Percentiles rank a stretch among this genome's conserved stretches.
Conservation (phyloP, 2,329 filamentous ascomycete species). For the Gaeumannomyces tritici region DNA sequence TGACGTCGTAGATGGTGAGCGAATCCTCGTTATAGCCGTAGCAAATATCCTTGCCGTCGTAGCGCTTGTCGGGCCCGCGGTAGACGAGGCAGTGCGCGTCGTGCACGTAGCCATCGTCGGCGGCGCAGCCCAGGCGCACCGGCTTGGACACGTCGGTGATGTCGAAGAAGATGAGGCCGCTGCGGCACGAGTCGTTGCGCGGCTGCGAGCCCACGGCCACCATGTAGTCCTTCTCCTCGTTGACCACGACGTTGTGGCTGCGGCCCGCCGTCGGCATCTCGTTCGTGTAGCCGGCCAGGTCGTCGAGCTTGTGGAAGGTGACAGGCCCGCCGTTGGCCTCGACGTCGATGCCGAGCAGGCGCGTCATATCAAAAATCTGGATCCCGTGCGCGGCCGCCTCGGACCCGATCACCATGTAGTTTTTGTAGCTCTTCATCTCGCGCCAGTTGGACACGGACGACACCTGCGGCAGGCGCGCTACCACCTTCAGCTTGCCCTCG, state of each 20-base stretch:
- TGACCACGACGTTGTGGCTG: conserved; percentile 4
- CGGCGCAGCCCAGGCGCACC: conserved; percentile 41
- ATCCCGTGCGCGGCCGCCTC: conserved; percentile 42
- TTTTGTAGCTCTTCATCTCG: conserved; percentile 35
- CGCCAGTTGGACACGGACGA: conserved; percentile 28
- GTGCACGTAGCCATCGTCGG: conserved; percentile 48
- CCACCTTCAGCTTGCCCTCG: conserved; percentile 39
- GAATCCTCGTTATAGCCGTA: conserved; percentile 46
- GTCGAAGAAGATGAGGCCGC: conserved; percentile 50
- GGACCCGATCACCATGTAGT: conserved; percentile 26
- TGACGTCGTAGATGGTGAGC: conserved; percentile 37
- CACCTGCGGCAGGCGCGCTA: conserved; percentile 41
- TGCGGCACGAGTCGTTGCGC: conserved; percentile 32
- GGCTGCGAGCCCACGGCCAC: conserved; percentile 31
- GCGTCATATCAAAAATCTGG: conserved; percentile 54
- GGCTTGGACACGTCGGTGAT: conserved; percentile 42
- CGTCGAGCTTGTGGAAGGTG: not conserved
- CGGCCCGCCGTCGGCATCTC: not conserved
- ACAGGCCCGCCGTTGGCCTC: conserved; percentile 24
- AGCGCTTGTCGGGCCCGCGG: conserved; percentile 37
- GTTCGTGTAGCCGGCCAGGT: not conserved
- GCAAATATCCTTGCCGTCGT: conserved; percentile 41
- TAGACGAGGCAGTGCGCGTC: conserved; percentile 50
- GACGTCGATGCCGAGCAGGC: conserved; percentile 35
- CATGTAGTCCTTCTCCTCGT: conserved; percentile 26